These are phyloP conservation scores for Solanum bukasovii DNA, from an alignment of 257 asterid genomes.

Conservation along the genomic window DNA sequence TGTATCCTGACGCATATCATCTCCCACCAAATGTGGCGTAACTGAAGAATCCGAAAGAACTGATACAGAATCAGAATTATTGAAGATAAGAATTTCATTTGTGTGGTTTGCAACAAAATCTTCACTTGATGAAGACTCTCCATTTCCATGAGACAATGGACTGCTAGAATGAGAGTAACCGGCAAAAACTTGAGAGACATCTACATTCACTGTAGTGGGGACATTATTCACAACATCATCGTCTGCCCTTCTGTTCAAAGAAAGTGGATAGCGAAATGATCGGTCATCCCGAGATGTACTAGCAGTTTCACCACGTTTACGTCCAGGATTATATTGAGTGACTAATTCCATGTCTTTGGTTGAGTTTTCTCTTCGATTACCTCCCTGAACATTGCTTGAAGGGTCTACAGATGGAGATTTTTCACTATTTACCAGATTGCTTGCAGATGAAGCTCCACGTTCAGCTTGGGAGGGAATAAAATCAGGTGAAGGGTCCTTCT, in stretches of 20 bases:
- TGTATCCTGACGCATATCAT: constrained; percentile 23
- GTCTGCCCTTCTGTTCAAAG: constrained; percentile 18
- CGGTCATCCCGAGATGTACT: constrained; percentile 43
- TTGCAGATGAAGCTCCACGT: constrained; percentile 31
- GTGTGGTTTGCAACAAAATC: constrained; percentile 40
- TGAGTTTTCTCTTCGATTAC: constrained; percentile 36
- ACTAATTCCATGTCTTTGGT: constrained; percentile 45
- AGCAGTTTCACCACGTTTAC: constrained; percentile 32
- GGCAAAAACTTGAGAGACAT: constrained; percentile 20
- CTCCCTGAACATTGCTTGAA: constrained; percentile 23
- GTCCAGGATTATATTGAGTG: constrained; percentile 15
- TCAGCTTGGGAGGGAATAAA: constrained; percentile 22
- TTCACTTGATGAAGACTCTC: constrained; percentile 39
- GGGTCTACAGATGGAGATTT: constrained; percentile 21
- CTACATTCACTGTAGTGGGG: constrained; percentile 11
- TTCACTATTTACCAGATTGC: constrained; percentile 16
- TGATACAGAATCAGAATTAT: constrained; percentile 45
- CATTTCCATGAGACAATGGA: constrained; percentile 15
- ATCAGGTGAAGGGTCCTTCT: constrained; percentile 26
- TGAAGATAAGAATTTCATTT: constrained; percentile 39
- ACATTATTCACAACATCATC: constrained; percentile 11
- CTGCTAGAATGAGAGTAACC: constrained; percentile 11
- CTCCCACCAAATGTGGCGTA: constrained; percentile 22
- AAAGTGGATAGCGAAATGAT: constrained; percentile 16
- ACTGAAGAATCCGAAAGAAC: constrained; percentile 35